Evolutionary conservation across 1,139 yeast genomes (phyloP).

Genomic region (Hemisphaericaspora lyxosophila): DNA sequence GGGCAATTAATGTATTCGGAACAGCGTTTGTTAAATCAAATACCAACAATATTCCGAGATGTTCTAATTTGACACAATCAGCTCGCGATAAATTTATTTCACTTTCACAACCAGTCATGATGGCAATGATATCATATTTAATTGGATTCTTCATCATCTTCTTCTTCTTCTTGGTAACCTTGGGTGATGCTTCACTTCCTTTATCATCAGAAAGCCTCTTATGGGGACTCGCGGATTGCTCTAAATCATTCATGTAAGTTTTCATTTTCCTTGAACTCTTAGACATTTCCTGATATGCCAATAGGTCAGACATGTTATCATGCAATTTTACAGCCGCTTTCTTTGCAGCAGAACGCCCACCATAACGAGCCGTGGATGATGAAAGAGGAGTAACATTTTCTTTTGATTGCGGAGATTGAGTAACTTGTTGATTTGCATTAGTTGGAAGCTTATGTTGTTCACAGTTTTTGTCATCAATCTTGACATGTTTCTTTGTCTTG

Average conservation of each 20-base stretch:
- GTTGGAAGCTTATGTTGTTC: not conserved
- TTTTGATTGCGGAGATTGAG: not conserved
- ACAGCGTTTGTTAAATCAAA: slow-evolving; percentile 27
- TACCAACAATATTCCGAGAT: slow-evolving; percentile 43
- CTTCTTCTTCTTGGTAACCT: slow-evolving; percentile 13
- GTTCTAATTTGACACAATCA: slow-evolving; percentile 26
- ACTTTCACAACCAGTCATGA: slow-evolving; percentile 65
- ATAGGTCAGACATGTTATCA: slow-evolving; percentile 64
- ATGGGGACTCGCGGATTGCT: slow-evolving; percentile 13
- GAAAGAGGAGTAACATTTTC: not conserved
- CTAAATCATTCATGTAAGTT: slow-evolving; percentile 36
- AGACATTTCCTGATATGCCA: slow-evolving; percentile 52
- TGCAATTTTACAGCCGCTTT: slow-evolving; percentile 70
- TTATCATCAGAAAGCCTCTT: not conserved
- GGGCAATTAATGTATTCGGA: slow-evolving; percentile 64
- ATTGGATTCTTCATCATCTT: not conserved
- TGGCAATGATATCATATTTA: slow-evolving; percentile 34
- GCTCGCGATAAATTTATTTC: slow-evolving; percentile 38
- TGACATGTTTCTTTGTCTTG: not conserved
- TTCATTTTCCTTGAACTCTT: slow-evolving; percentile 44
- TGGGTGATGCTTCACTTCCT: slow-evolving; percentile 3
- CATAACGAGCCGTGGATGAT: not conserved
- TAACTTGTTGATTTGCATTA: not conserved
- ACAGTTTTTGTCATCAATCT: not conserved
- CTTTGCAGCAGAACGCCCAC: slow-evolving; percentile 55